A percentile compares a stretch with the other conserved stretches of the same genome.
Evolutionary conservation across 1,139 yeast genomes (phyloP).

Genomic region (Debaryomyces nepalensis): DNA sequence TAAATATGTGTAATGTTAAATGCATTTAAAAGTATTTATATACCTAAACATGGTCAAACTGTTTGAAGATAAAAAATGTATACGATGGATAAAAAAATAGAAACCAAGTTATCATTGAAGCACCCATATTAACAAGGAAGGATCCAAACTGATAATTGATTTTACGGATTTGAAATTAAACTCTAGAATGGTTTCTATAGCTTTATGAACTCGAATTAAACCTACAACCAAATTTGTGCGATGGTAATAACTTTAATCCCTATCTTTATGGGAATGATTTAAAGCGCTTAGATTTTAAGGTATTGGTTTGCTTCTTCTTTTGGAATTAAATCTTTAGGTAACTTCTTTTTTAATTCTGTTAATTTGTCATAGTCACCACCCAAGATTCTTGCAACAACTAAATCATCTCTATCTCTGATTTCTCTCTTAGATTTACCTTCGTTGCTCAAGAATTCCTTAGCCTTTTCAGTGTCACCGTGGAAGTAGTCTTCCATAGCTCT

Average conservation of each 20-base stretch:
- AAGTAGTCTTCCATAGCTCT: conserved; percentile 72
- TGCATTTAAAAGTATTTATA: conserved; percentile 15
- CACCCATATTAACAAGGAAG: conserved; percentile 9
- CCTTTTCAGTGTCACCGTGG: conserved; percentile 66
- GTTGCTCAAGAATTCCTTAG: conserved; percentile 58
- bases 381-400: conserved; percentile 80
- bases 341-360: conserved; percentile 67
- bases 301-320: conserved; percentile 40
- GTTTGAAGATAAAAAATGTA: conserved; percentile 10
- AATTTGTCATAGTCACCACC: conserved; percentile 85
- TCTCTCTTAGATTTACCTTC: conserved; percentile 63
- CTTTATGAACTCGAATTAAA: conserved; percentile 9
- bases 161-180: conserved; percentile 10
- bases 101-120: conserved; percentile 6
- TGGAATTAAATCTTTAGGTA: conserved; percentile 45
- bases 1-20: conserved; percentile 12
- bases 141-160: conserved; percentile 10
- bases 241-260: conserved; percentile 8
- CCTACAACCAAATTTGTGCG: conserved; percentile 6
- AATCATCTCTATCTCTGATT: conserved; percentile 71
- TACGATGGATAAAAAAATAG: conserved; percentile 9
- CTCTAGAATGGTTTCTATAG: conserved; percentile 13
- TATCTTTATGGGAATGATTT: conserved; percentile 9
- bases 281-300: conserved; percentile 32
- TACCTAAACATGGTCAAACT: conserved; percentile 10